Evolutionary conservation across 106 monocot genomes (phyloP).

Genomic region (Acorus calamus): DNA sequence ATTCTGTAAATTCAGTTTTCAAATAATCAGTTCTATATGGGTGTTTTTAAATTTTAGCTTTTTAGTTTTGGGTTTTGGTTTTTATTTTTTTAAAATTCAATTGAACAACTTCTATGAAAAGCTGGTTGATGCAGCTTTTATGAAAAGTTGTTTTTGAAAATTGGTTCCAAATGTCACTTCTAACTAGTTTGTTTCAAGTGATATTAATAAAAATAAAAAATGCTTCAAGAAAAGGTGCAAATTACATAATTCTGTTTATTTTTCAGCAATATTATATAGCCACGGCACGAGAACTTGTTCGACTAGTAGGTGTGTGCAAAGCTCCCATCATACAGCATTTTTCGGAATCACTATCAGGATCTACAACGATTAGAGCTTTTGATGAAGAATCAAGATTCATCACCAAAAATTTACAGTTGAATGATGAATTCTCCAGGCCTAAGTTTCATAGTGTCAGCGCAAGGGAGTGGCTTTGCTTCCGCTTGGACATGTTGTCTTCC

Average conservation of each 20-base stretch:
- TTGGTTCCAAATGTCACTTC: no score
- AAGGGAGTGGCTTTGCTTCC: constrained; percentile 63
- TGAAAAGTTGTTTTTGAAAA: no score
- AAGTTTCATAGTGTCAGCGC: constrained; percentile 57
- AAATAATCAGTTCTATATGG: no score
- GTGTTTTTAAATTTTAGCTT: no score
- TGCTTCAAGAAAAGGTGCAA: no score
- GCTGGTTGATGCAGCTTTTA: no score
- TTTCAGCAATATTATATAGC: constrained; percentile 64
- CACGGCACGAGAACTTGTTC: constrained; percentile 55
- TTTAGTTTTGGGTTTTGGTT: no score
- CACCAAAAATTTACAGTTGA: constrained; percentile 30
- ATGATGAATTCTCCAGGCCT: constrained; percentile 48
- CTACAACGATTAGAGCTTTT: constrained; percentile 68
- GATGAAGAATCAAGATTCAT: constrained; percentile 45
- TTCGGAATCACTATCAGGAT: constrained; percentile 63
- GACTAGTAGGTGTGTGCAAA: constrained; percentile 59
- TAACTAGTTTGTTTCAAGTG: no score
- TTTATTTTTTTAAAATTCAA: no score
- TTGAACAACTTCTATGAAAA: no score
- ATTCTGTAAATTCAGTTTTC: no score
- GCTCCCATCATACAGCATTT: constrained; percentile 85
- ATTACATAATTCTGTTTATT: constrained; percentile 2
- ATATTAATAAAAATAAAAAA: no score
- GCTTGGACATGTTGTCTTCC: constrained; percentile 54